Evolutionary conservation across 371 early-diverging fungal species (phyloP), one percentile per base, ranked within the genome.

Genomic region (Mortierella sp.): DNA sequence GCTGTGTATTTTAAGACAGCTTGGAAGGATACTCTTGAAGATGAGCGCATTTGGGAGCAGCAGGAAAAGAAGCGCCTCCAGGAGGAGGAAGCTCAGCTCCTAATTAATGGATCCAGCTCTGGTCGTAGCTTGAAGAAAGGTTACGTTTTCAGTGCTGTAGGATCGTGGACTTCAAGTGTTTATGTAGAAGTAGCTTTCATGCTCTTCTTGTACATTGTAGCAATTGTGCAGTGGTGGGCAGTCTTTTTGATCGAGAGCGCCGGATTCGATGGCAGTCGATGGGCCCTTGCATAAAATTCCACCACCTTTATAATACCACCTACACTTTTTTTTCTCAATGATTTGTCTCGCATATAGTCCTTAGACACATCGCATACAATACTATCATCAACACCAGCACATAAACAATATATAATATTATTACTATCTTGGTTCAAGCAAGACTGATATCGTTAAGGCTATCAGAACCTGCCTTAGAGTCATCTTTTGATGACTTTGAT

Each of bases 1-100:
- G 58, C 68, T 12, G 35, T 59, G 3, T 81, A 81, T 63, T 81
- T 76, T 39, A 32, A 45, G 66, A 72, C 69, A 10, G 72, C 76
- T 3, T 81, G 83, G 83, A 81, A 73, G 61, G 83, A 81, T 55
- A 76, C 83, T 1, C 28, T 81, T n/a, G 76, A 76, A 18, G 83
- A 81, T 49, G 83, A 81, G 59, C 62, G 61, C 28, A 70, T 76
- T 59, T 81, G 83, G 83, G 70, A 66, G 8, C 70, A 73, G 30
- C 75, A 79, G 59, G 83, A 81, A 57, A 61, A 52, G 40, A 43
- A 40, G 6, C 73, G 73, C 32, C 60, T 59, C n/a, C 57, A 28
- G 20, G 39, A 66, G 11, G 68, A 63, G 58, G 66, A 49, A 20
- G 45, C 39, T 20, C 32, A 37, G 20, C 32, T 35, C 11, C 61